Evolutionary conservation across 345 rosid species (phyloP).

Genomic region (Sisymbrium altissimum): DNA sequence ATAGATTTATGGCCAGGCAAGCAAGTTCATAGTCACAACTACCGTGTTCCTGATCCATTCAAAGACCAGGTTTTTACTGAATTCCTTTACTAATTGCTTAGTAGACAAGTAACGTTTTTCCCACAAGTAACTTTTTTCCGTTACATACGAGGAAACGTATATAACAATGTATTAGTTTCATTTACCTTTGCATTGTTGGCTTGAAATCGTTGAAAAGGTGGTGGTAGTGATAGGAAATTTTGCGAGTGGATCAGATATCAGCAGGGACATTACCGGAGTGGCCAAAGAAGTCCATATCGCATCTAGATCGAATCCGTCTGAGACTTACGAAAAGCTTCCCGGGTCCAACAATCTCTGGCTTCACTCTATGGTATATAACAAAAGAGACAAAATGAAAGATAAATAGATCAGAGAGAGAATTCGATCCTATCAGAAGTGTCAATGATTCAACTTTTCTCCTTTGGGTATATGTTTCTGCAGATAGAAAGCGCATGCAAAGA

Average conservation of each 20-base stretch:
- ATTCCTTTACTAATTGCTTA: background rate
- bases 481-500: conserved; percentile 54
- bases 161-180: background rate
- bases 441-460: background rate
- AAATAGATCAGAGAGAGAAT: background rate
- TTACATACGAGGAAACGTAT: background rate
- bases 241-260: conserved; percentile 65
- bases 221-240: conserved; percentile 68
- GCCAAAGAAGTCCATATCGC: conserved; percentile 84
- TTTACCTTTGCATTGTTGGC: background rate
- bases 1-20: conserved; percentile 82
- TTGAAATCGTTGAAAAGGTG: conserved; percentile 41
- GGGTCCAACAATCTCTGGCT: conserved; percentile 63
- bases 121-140: background rate
- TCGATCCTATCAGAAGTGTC: background rate
- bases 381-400: background rate
- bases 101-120: background rate
- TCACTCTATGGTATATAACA: conserved; percentile 65
- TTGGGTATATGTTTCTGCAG: conserved; percentile 39
- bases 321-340: conserved; percentile 40
- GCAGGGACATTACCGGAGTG: conserved; percentile 56
- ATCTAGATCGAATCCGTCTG: conserved; percentile 52
- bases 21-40: conserved; percentile 87
- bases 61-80: conserved; percentile 40
- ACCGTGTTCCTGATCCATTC: conserved; percentile 58